These are phyloP conservation scores for Aspergillus vadensis DNA, from an alignment of 2,329 filamentous ascomycete genomes.

Conservation along the genomic window DNA sequence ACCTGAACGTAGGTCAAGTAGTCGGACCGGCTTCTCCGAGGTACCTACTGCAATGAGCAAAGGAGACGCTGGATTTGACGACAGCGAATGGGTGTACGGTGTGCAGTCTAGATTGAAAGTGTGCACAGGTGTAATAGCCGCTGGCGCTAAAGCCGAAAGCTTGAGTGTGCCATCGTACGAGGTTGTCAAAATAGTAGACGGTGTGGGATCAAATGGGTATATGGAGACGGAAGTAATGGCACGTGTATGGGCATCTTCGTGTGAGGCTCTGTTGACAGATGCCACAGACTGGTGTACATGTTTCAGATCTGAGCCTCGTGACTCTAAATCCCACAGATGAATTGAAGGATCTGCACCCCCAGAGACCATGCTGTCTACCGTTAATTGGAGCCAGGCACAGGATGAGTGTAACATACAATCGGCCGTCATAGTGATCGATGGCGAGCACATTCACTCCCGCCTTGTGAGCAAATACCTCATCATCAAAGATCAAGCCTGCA, in stretches of 20 bases:
- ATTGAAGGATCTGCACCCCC: slow-evolving; percentile 84
- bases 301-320: slow-evolving; percentile 51
- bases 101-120: slow-evolving; percentile 51
- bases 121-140: slow-evolving; percentile 46
- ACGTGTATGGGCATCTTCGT: slow-evolving; percentile 46
- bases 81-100: slow-evolving; percentile 68
- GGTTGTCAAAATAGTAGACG: slow-evolving; percentile 49
- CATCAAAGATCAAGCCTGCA: slow-evolving; percentile 12
- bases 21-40: slow-evolving; percentile 77
- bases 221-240: slow-evolving; percentile 51
- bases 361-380: slow-evolving; percentile 66
- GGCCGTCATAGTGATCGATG: slow-evolving; percentile 78
- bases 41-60: slow-evolving; percentile 86
- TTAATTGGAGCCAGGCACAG: background rate
- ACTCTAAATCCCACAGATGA: slow-evolving; percentile 83
- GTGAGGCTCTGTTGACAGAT: slow-evolving; percentile 42
- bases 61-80: slow-evolving; percentile 64
- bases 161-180: slow-evolving; percentile 51
- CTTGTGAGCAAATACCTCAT: slow-evolving; percentile 61
- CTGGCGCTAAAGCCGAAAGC: slow-evolving; percentile 44
- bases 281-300: slow-evolving; percentile 57
- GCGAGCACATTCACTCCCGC: slow-evolving; percentile 78
- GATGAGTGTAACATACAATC: slow-evolving; percentile 56
- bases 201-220: slow-evolving; percentile 51
- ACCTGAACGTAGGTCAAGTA: slow-evolving; percentile 84